phyloP scores from a whole-genome alignment of 169 alveolate species.

The Eimeria praecox region DNA sequence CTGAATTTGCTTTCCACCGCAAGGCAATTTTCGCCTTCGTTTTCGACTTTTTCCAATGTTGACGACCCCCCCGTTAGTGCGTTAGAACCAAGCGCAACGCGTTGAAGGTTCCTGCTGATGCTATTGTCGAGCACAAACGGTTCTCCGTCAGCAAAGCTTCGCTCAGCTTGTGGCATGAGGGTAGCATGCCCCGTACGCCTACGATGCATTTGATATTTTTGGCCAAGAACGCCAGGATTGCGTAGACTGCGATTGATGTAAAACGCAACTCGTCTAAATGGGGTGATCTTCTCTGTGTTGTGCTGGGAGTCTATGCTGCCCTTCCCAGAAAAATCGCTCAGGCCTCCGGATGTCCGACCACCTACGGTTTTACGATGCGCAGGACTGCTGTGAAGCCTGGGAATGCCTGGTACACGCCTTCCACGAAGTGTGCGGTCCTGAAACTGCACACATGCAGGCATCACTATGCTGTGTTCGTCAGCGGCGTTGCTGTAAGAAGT shows the following conservation, averaged over 20 bases:
- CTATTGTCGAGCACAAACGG: neutral
- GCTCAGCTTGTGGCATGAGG: neutral
- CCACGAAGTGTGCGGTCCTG: neutral
- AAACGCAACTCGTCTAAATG: conserved; percentile 23
- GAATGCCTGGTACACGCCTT: neutral
- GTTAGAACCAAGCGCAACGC: neutral
- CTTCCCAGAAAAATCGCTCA: conserved; percentile 15
- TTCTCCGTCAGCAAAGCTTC: neutral
- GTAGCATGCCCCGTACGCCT: neutral
- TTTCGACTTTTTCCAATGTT: neutral
- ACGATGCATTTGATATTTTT: neutral
- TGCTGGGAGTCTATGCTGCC: neutral
- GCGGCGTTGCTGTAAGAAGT: neutral
- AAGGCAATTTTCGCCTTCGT: neutral
- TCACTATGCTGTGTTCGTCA: neutral
- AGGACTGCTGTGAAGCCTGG: neutral
- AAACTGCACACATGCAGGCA: neutral
- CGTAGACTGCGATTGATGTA: conserved; percentile 58
- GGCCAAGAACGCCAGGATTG: conserved; percentile 3
- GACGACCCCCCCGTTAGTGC: neutral
- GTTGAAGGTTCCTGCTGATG: neutral
- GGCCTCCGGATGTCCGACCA: conserved; percentile 9
- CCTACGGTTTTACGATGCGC: neutral
- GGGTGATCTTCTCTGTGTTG: conserved; percentile 6
- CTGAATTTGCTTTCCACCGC: neutral